These are phyloP conservation scores for Emericellopsis terricola DNA, from an alignment of 495 filamentous ascomycete genomes.

Conservation along the genomic window DNA sequence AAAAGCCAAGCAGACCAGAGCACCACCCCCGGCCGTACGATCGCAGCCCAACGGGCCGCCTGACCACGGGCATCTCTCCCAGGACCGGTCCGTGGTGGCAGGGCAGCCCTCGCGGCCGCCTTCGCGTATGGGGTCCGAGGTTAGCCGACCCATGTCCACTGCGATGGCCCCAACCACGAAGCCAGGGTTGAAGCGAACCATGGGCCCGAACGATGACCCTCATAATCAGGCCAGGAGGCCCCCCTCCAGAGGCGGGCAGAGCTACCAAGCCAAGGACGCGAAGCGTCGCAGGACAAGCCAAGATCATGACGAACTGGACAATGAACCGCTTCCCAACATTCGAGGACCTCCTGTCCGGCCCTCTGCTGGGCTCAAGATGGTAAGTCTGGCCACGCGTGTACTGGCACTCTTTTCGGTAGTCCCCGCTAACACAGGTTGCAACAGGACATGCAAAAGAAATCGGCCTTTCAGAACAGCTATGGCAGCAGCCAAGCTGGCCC, in stretches of 20 bases:
- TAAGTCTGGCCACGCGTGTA: constrained; percentile 16
- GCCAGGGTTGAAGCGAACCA: constrained; percentile 25
- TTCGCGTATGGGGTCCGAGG: constrained; percentile 25
- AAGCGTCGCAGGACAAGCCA: constrained; percentile 42
- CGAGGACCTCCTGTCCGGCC: constrained; percentile 74
- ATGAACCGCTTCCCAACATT: constrained; percentile 26
- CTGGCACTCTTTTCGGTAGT: neutral
- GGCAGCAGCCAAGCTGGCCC: constrained; percentile 26
- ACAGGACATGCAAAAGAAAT: constrained; percentile 41
- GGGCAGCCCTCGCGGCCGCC: constrained; percentile 15
- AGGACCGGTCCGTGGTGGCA: constrained; percentile 4
- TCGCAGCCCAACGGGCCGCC: constrained; percentile 29
- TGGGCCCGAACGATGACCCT: constrained; percentile 31
- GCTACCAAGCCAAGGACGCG: constrained; percentile 31
- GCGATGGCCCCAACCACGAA: constrained; percentile 23
- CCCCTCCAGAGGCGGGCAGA: constrained; percentile 17
- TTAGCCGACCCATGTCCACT: constrained; percentile 22
- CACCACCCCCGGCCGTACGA: constrained; percentile 32
- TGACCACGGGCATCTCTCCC: constrained; percentile 12
- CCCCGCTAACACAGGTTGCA: neutral
- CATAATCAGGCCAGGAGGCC: constrained; percentile 14
- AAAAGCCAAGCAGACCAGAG: constrained; percentile 35
- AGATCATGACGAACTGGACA: constrained; percentile 26
- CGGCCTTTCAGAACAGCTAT: constrained; percentile 45
- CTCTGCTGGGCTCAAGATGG: constrained; percentile 58